Percentiles rank a stretch among this genome's conserved stretches.
Evolutionary conservation across 768 basidiomycete species (phyloP).

Genomic region (Mycena rosella): DNA sequence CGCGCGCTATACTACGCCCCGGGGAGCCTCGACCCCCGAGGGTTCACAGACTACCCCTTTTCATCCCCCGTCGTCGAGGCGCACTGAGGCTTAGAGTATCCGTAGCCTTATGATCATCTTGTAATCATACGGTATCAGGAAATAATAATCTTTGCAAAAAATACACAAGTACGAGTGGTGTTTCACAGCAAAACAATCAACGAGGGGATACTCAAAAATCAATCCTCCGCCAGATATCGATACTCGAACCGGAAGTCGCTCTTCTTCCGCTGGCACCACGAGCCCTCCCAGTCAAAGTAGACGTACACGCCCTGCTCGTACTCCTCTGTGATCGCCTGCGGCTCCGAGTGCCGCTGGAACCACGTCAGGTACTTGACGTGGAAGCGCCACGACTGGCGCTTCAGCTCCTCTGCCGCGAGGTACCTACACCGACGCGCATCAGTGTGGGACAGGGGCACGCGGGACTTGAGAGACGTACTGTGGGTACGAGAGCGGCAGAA

Average conservation of each 20-base stretch:
- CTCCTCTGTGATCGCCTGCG: constrained; percentile 98
- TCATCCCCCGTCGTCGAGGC: constrained; percentile 16
- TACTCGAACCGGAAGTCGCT: constrained; percentile 98
- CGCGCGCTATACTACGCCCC: no score
- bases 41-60: constrained; percentile 49
- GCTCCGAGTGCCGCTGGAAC: constrained; percentile 99
- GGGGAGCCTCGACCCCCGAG: no score
- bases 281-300: constrained; percentile 99
- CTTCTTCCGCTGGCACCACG: constrained; percentile 99
- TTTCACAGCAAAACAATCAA: constrained; percentile 2
- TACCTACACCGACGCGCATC: constrained; percentile 62
- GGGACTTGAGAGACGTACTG: constrained; percentile 69
- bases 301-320: constrained; percentile 99
- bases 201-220: constrained; percentile 48
- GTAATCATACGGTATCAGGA: neutral
- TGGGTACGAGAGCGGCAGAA: constrained; percentile 95
- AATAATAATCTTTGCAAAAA: constrained; percentile 4
- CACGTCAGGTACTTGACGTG: constrained; percentile 99
- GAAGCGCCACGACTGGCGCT: constrained; percentile 98
- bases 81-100: neutral
- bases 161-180: constrained; percentile 2
- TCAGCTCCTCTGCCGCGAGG: constrained; percentile 96
- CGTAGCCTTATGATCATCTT: neutral
- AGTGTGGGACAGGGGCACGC: neutral
- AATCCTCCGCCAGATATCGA: constrained; percentile 94